Evolutionary conservation across 2,329 filamentous ascomycete species (phyloP), one percentile per base, ranked within the genome.

Genomic region (Phialophora chinensis): DNA sequence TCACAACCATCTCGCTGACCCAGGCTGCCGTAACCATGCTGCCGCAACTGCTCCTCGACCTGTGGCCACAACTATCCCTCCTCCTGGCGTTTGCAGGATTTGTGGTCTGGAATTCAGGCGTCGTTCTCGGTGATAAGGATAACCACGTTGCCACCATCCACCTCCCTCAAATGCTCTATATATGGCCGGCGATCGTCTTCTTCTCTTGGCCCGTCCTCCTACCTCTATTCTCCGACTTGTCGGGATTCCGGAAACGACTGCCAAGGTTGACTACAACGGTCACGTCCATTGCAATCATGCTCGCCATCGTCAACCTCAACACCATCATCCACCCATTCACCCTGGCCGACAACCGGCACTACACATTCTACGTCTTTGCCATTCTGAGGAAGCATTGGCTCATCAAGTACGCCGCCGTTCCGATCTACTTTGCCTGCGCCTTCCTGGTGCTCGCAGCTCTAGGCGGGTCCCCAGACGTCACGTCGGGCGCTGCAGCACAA

Each of bases 301-400:
- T 83, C 20, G 73, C 76, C 6, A 78, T 84, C 2, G 88, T 97
- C 27, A 86, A 87, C 69, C 90, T 86, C 83, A 98, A 97, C 83
- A 99, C 95, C 38, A 90, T 97, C 69, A 87, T 98, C 52, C 95
- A 99, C 75, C 94, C 95, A 0, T 99, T 98, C 76, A 97, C 93
- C 0, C 85, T 98, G 0, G 95, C 95, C 38, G 95, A 99, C 78
- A 99, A 99, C 78, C 85, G 95, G 2, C 95, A 99, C 77, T 99
- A 97, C 81, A 90, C 96, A 77, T 99, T 99, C 78, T 99, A 99
- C 80, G 83, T 96, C 67, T 99, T 99, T 82, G 89, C 93, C 1
- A 88, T 93, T 74, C 89, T 98, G 44, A 85, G 90, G 2, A 84
- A 84, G 5, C 86, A 91, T 50, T 81, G 83, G 1, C 78, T 82